These are phyloP conservation scores for Mixia osmundae DNA, from an alignment of 1,284 basidiomycete species.

Conservation along the genomic window DNA sequence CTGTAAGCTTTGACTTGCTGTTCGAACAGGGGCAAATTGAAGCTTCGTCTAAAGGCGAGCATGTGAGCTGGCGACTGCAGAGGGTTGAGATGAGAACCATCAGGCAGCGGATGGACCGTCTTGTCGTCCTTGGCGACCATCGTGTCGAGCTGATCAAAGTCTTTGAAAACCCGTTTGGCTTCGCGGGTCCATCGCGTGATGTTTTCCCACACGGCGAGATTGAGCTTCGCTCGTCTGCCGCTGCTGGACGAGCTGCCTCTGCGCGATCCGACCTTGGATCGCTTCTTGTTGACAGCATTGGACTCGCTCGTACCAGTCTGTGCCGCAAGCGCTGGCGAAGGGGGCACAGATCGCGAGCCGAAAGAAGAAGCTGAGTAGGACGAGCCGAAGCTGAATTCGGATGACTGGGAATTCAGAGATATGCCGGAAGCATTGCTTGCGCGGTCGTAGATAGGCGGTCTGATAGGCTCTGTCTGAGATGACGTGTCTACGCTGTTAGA, in stretches of 20 bases:
- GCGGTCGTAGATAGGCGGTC: conserved; percentile 8
- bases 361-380: too few species aligned
- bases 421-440: too few species aligned
- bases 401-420: conserved; percentile 4
- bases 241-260: not conserved
- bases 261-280: not conserved
- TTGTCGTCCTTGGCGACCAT: not conserved
- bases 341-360: too few species aligned
- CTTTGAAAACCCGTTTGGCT: conserved; percentile 21
- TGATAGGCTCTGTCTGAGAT: conserved; percentile 13
- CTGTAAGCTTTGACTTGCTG: conserved; percentile 42
- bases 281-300: too few species aligned
- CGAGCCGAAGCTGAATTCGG: conserved; percentile 2
- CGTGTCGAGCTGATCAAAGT: conserved; percentile 14
- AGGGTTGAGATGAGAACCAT: conserved; percentile 4
- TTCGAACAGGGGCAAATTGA: conserved; percentile 34
- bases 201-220: conserved; percentile 19
- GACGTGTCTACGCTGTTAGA: conserved; percentile 1
- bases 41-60: conserved; percentile 5
- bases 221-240: conserved; percentile 6
- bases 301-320: not conserved
- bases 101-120: too few species aligned
- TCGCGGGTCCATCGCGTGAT: conserved; percentile 19
- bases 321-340: conserved; percentile 4
- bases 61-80: conserved; percentile 6